Evolutionary conservation across 768 basidiomycete genomes (phyloP), one percentile per base, ranked within the genome.

Genomic region (Russula sp.): DNA sequence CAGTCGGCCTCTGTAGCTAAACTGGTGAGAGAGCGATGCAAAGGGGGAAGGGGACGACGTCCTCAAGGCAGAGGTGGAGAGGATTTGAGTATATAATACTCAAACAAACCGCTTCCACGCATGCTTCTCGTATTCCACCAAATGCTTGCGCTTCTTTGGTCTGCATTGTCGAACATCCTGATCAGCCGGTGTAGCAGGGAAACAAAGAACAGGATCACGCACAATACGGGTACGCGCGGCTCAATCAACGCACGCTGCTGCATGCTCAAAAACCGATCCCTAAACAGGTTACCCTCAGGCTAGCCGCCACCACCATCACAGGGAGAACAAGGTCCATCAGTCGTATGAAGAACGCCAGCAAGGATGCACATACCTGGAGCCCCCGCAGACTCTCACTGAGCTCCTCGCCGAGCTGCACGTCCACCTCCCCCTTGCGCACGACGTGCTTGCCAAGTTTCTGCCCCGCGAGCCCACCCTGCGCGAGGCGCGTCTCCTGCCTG

Each of bases 221-320:
- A 94, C 91, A 87, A 61, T 44, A 93, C 84, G 31, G 81, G 87
- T n/a, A 83, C 82, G 18, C 93, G 85, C 18, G 94, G 94, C 71
- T 97, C 94, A 54, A 96, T 76, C 44, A 95, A 79, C 0, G 89
- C 91, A 34, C 93, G 81, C 65, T 94, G 89, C 70, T 96, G 94
- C 71, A 97, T 76, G 71, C 89, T 93, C 35, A 87, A 74, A 77
- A 93, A 94, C 1, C 92, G 84, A 72, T 97, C 94, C 27, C 86
- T 82, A 81, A 96, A 96, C 39, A 94, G 76, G 71, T 96, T 97
- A 31, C 94, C 94, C 77, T 97, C 94, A 18, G 91, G 91, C 94
- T 96, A 64, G 37, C 55, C 55, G 22, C 20, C 52, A 16, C 35
- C 14, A 45, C 45, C 37, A n/a, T 16, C 49, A 55, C 27, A 18